Conservation (phyloP, 1,284 basidiomycete genomes). For the Bjerkandera adusta region DNA sequence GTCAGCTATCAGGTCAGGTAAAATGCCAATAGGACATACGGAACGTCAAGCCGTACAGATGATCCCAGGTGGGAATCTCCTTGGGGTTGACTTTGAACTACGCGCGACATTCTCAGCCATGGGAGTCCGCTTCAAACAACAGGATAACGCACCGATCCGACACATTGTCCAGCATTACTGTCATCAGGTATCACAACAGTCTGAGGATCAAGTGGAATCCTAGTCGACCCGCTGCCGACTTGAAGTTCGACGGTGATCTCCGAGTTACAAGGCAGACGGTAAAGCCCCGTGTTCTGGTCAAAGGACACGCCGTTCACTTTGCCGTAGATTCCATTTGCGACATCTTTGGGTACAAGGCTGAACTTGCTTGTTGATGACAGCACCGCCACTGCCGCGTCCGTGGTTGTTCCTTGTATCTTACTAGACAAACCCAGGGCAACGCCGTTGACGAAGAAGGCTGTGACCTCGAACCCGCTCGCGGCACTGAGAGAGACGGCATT, state of each 20-base stretch:
- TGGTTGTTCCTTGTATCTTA: neutral
- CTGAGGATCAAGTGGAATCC: conserved; percentile 6
- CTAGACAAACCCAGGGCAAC: conserved; percentile 1
- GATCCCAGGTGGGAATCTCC: neutral
- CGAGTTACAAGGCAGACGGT: conserved; percentile 7
- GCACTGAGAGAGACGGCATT: conserved; percentile 4
- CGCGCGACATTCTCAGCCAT: neutral
- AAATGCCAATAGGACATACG: neutral
- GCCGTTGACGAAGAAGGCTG: conserved; percentile 1
- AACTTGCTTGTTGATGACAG: neutral
- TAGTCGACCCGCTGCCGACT: neutral
- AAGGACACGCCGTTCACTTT: neutral
- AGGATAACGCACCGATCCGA: conserved; percentile 10
- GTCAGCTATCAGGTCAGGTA: neutral
- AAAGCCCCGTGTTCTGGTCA: conserved; percentile 5
- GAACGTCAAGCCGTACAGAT: conserved; percentile 8
- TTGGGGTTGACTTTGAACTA: neutral
- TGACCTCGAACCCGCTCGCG: no score
- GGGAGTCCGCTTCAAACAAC: neutral
- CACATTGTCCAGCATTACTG: conserved; percentile 7
- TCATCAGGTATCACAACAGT: conserved; percentile 7
- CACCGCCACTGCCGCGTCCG: neutral
- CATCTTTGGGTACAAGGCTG: conserved; percentile 1
- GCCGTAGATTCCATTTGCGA: conserved; percentile 6
- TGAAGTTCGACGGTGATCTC: neutral